Percentiles rank a stretch among this genome's conserved stretches.
phyloP scores from a whole-genome alignment of 345 rosid species.

The Eucalyptus viminalis region DNA sequence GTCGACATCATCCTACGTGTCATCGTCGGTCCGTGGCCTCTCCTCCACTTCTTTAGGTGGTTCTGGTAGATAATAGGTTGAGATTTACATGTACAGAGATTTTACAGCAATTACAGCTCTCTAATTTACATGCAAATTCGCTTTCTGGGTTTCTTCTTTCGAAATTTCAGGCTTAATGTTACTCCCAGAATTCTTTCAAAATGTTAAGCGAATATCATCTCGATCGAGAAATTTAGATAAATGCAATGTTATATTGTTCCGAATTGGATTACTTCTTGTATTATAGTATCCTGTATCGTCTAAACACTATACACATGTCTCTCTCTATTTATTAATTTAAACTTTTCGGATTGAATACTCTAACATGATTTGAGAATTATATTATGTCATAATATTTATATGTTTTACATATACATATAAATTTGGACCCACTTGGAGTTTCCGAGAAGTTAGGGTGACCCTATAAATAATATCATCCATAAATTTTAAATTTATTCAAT shows the following conservation, averaged over 20 bases:
- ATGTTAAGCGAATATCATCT: not conserved
- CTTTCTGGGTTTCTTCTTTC: not conserved
- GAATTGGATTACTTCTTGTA: not conserved
- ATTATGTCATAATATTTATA: not conserved
- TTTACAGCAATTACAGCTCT: not conserved
- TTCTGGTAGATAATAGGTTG: constrained; percentile 20
- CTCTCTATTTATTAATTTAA: not conserved
- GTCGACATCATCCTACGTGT: not conserved
- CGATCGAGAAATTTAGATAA: not conserved
- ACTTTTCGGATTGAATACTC: not conserved
- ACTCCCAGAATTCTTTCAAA: not conserved
- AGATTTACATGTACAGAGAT: not conserved
- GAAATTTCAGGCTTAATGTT: not conserved
- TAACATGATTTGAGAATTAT: not conserved
- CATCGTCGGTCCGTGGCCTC: constrained; percentile 5
- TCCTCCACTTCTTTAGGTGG: constrained; percentile 15
- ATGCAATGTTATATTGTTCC: not conserved
- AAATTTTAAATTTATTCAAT: not conserved
- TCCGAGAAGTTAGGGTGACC: not conserved
- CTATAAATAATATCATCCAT: accelerated
- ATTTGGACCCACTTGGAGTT: not conserved
- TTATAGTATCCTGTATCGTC: not conserved
- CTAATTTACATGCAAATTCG: not conserved
- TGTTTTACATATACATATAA: not conserved
- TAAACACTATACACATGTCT: accelerated